A percentile compares a stretch with the other conserved stretches of the same genome.
Evolutionary conservation across 345 rosid genomes (phyloP).

Genomic region (Arabidopsis suecica): DNA sequence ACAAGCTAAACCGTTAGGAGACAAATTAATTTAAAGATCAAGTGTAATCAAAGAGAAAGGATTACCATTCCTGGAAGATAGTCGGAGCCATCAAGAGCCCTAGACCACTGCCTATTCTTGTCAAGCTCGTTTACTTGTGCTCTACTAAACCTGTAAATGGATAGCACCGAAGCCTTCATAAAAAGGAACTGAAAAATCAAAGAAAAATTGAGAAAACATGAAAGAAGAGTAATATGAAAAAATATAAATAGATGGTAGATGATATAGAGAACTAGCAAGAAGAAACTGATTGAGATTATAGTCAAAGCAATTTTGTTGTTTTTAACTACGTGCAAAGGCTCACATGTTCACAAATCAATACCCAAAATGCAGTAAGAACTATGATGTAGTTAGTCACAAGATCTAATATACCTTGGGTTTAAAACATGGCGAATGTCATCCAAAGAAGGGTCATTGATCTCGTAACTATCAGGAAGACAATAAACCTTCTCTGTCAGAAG

Average conservation of each 20-base stretch:
- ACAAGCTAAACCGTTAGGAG: slow-evolving; percentile 6
- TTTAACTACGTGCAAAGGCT: neutral
- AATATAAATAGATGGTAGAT: neutral
- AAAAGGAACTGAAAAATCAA: slow-evolving; percentile 15
- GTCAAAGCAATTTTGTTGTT: neutral
- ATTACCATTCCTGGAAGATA: slow-evolving; percentile 97
- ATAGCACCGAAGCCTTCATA: slow-evolving; percentile 36
- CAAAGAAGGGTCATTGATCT: slow-evolving; percentile 88
- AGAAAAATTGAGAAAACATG: neutral
- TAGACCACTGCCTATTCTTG: slow-evolving; percentile 90
- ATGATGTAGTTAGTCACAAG: neutral
- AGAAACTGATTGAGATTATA: neutral
- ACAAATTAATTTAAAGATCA: neutral
- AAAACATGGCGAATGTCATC: slow-evolving; percentile 96
- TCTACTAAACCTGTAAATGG: slow-evolving; percentile 66
- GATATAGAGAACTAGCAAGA: neutral
- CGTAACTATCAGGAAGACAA: slow-evolving; percentile 99
- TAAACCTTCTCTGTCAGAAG: slow-evolving; percentile 88
- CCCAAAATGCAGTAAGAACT: neutral
- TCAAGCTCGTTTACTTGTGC: slow-evolving; percentile 91
- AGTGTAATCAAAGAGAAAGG: neutral
- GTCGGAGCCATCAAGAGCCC: slow-evolving; percentile 98
- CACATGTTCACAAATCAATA: slow-evolving; percentile 2
- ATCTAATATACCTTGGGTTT: slow-evolving; percentile 71
- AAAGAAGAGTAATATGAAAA: slow-evolving; percentile 1